A percentile compares a stretch with the other conserved stretches of the same genome.
These are phyloP conservation scores for Boletus vinaceobasis DNA, from an alignment of 768 basidiomycete species.

Conservation along the genomic window DNA sequence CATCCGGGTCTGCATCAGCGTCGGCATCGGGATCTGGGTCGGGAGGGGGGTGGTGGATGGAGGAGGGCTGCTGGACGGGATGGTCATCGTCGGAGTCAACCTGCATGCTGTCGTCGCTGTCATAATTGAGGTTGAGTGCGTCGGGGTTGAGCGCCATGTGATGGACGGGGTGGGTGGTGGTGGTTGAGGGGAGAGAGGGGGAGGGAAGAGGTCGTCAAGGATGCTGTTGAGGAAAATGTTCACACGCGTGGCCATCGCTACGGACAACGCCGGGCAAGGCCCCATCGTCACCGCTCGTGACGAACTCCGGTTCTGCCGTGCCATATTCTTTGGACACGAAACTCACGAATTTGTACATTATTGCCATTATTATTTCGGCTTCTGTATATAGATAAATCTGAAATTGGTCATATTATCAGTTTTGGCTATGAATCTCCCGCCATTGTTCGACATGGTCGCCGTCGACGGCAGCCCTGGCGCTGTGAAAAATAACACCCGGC, in stretches of 20 bases:
- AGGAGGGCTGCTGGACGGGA: constrained; percentile 10
- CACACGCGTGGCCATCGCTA: constrained; percentile 41
- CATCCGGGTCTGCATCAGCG: constrained; percentile 52
- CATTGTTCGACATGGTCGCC: not conserved
- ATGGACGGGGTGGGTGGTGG: constrained; percentile 26
- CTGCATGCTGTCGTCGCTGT: constrained; percentile 61
- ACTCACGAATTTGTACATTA: constrained; percentile 12
- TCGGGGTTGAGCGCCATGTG: constrained; percentile 37
- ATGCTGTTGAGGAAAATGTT: constrained; percentile 41
- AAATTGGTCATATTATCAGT: not conserved
- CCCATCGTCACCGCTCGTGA: constrained; percentile 42
- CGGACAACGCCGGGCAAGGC: constrained; percentile 42
- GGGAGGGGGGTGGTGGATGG: constrained; percentile 15
- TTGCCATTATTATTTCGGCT: constrained; percentile 3
- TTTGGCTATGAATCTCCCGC: constrained; percentile 10
- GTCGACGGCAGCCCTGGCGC: not conserved
- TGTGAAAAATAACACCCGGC: not conserved
- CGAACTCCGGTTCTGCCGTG: constrained; percentile 37
- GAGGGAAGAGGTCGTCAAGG: constrained; percentile 38
- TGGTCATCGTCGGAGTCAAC: constrained; percentile 58
- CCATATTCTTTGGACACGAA: constrained; percentile 32
- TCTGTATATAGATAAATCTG: not conserved
- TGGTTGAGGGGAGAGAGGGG: constrained; percentile 36
- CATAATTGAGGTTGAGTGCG: constrained; percentile 53
- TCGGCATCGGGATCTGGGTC: constrained; percentile 52